phyloP scores from a whole-genome alignment of 129 eudicot species.

The Lonicera japonica region DNA sequence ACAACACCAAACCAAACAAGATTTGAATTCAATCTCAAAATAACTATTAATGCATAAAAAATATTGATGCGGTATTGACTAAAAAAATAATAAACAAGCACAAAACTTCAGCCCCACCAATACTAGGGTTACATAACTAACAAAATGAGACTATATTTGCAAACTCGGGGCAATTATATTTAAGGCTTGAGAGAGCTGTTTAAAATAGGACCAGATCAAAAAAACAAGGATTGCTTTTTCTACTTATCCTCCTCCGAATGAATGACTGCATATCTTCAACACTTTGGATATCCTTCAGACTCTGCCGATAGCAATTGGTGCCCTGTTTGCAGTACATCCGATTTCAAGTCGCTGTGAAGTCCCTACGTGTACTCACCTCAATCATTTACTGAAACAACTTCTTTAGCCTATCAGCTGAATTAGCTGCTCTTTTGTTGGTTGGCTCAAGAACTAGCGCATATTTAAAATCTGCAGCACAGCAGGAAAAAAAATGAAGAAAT shows the following conservation, averaged over 20 bases:
- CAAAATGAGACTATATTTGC: background rate
- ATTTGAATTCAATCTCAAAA: too few relatives aligned
- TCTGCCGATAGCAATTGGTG: background rate
- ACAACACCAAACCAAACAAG: too few relatives aligned
- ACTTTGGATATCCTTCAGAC: background rate
- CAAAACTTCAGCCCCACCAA: background rate
- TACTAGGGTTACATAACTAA: background rate
- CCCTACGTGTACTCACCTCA: background rate
- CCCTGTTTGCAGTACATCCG: conserved; percentile 4
- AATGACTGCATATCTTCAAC: background rate
- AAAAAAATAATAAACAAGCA: too few relatives aligned
- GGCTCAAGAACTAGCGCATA: conserved; percentile 91
- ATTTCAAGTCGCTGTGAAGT: conserved; percentile 6
- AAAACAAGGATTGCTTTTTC: background rate
- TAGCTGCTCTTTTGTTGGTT: conserved; percentile 77
- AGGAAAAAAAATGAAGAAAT: background rate
- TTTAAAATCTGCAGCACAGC: conserved; percentile 60
- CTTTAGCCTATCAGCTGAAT: conserved; percentile 54
- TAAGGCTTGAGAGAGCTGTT: background rate
- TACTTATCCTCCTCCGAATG: background rate
- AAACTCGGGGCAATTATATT: background rate
- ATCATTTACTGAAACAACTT: conserved; percentile 41
- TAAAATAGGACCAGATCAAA: background rate
- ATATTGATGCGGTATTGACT: background rate
- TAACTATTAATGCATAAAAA: background rate